A percentile compares a stretch with the other conserved stretches of the same genome.
These are phyloP conservation scores for Yamadazyma buinensis DNA, from an alignment of 1,139 yeast species.

Conservation along the genomic window DNA sequence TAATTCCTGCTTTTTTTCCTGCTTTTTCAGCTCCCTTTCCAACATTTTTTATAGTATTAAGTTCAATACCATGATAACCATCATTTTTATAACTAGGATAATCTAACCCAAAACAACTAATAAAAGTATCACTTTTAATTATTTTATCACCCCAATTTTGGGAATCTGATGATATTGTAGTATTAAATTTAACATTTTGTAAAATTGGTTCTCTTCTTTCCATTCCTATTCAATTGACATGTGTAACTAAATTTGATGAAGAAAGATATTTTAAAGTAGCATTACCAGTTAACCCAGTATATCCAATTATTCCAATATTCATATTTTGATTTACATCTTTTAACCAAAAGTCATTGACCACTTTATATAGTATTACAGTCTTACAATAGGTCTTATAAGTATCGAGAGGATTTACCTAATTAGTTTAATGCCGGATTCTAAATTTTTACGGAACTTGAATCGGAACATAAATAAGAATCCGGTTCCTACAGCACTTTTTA, in stretches of 20 bases:
- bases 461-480: too few relatives aligned
- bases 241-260: constrained; percentile 21
- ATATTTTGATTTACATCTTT: too few relatives aligned
- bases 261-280: constrained; percentile 37
- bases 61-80: constrained; percentile 64
- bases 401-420: too few relatives aligned
- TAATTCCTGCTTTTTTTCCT: constrained; percentile 40
- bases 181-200: constrained; percentile 16
- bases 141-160: constrained; percentile 30
- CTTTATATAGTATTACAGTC: too few relatives aligned
- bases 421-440: too few relatives aligned
- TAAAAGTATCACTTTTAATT: constrained; percentile 4
- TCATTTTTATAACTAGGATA: constrained; percentile 4
- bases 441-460: too few relatives aligned
- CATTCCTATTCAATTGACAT: constrained; percentile 40
- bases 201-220: constrained; percentile 34
- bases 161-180: constrained; percentile 34
- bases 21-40: constrained; percentile 67
- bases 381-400: too few relatives aligned
- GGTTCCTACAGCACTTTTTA: too few relatives aligned
- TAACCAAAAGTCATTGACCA: too few relatives aligned
- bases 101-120: constrained; percentile 48
- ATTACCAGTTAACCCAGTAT: constrained; percentile 60
- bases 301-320: constrained; percentile 41
- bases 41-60: constrained; percentile 56